phyloP scores from a whole-genome alignment of 306 rosid genomes.

The Alnus glutinosa region DNA sequence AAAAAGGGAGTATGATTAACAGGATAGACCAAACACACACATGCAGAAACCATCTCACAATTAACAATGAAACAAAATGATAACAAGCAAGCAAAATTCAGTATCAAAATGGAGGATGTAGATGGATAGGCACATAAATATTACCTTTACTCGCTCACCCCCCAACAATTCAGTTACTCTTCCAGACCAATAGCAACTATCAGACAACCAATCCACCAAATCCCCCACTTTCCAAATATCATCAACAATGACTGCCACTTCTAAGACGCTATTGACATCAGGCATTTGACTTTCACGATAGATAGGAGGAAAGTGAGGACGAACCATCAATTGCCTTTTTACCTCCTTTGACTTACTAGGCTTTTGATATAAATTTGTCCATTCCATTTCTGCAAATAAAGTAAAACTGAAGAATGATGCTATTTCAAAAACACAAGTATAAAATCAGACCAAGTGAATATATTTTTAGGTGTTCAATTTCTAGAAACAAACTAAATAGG shows the following conservation, averaged over 20 bases:
- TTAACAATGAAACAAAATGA: background rate
- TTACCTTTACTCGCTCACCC: conserved; percentile 57
- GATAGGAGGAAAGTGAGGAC: conserved; percentile 67
- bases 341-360: conserved; percentile 27
- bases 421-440: background rate
- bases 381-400: conserved; percentile 46
- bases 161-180: conserved; percentile 47
- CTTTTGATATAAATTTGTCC: conserved; percentile 56
- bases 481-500: background rate
- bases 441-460: conserved; percentile 8
- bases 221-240: conserved; percentile 74
- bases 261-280: conserved; percentile 43
- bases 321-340: conserved; percentile 55
- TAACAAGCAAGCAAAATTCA: background rate
- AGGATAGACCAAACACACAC: background rate
- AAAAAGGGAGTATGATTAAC: background rate
- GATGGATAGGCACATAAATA: conserved; percentile 18
- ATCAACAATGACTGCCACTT: conserved; percentile 43
- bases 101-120: background rate
- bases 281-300: conserved; percentile 47
- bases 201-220: conserved; percentile 78
- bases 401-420: background rate
- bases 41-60: background rate
- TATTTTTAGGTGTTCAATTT: background rate
- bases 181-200: conserved; percentile 83